Percentiles rank a stretch among this genome's conserved stretches.
phyloP scores from a whole-genome alignment of 257 asterid species.

The Solanum appendiculatum region DNA sequence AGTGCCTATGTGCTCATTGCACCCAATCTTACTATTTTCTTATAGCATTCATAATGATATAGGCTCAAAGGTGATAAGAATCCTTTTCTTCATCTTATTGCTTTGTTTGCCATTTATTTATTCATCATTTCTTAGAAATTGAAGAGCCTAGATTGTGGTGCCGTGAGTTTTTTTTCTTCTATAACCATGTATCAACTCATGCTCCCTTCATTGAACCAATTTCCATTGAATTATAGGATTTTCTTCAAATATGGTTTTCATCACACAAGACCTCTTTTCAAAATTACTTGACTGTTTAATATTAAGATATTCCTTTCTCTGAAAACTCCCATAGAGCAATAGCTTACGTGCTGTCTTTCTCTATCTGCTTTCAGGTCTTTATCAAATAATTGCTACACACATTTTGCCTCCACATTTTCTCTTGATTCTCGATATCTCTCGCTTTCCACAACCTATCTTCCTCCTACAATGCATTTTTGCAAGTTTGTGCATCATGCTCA shows the following conservation, averaged over 20 bases:
- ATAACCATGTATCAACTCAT: not conserved
- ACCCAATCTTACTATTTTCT: not conserved
- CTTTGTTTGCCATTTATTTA: not conserved
- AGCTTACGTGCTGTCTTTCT: not conserved
- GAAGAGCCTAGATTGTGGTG: not conserved
- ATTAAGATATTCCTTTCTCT: not conserved
- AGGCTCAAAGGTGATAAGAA: not conserved
- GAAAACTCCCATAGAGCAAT: not conserved
- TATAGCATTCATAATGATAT: not conserved
- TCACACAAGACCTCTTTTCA: not conserved
- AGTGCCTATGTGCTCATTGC: not conserved
- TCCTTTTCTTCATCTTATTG: not conserved
- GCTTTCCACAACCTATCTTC: not conserved
- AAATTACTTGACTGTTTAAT: not conserved
- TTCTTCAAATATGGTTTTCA: not conserved
- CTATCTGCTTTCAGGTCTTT: not conserved
- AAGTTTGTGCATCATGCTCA: not conserved
- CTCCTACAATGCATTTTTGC: not conserved
- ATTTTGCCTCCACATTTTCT: not conserved
- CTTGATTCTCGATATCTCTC: not conserved
- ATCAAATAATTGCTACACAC: not conserved
- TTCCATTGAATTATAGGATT: not conserved
- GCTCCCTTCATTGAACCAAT: not conserved
- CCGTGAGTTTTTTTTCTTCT: not conserved
- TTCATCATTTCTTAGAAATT: not conserved